Conservation (phyloP, 345 rosid species). For the Boechera retrofracta region DNA sequence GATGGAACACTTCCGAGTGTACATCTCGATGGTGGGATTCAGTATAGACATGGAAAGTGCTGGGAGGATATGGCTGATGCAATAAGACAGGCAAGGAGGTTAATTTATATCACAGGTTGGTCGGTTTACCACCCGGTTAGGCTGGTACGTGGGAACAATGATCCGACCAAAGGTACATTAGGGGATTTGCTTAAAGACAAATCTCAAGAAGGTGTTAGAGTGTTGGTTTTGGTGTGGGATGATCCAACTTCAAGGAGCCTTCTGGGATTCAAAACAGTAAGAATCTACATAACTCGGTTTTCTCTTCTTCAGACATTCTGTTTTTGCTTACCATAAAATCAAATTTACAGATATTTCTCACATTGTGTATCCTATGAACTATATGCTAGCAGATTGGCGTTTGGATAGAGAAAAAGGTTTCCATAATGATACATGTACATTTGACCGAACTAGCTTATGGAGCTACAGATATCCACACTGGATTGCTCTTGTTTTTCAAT, state of each 20-base stretch:
- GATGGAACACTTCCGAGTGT: slow-evolving; percentile 62
- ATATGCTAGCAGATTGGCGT: background rate
- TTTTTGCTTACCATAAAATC: background rate
- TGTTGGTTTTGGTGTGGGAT: slow-evolving; percentile 94
- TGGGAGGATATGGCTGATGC: slow-evolving; percentile 84
- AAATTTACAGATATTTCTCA: background rate
- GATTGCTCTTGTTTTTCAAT: background rate
- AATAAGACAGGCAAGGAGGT: slow-evolving; percentile 75
- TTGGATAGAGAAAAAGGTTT: background rate
- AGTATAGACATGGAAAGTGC: slow-evolving; percentile 63
- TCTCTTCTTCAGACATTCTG: background rate
- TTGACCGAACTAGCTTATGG: slow-evolving; percentile 2
- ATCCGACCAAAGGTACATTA: slow-evolving; percentile 49
- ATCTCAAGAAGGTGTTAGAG: slow-evolving; percentile 96
- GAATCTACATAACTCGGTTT: slow-evolving; percentile 35
- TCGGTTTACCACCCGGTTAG: slow-evolving; percentile 73
- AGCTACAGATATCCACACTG: background rate
- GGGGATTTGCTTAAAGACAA: slow-evolving; percentile 86
- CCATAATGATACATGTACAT: background rate
- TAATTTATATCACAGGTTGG: slow-evolving; percentile 91
- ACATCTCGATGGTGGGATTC: slow-evolving; percentile 59
- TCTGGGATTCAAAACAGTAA: slow-evolving; percentile 69
- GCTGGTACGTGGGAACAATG: slow-evolving; percentile 61
- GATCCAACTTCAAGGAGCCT: slow-evolving; percentile 90
- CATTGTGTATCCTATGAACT: background rate